A percentile compares a stretch with the other conserved stretches of the same genome.
These are phyloP conservation scores for Vigna nakashimae DNA, from an alignment of 306 rosid genomes.

Conservation along the genomic window DNA sequence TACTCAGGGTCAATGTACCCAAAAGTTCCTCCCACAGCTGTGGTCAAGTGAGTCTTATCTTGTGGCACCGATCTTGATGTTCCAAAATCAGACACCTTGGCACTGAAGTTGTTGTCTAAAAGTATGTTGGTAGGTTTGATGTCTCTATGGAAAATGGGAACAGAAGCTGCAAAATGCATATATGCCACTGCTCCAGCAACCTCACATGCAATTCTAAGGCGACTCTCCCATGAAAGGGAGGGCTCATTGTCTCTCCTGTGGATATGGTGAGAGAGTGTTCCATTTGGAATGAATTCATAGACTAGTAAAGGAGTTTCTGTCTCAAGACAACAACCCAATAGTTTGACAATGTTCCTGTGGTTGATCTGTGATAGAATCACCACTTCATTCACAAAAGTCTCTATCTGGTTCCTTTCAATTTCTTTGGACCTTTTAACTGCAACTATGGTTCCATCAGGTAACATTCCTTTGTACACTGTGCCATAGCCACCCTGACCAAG, in stretches of 20 bases:
- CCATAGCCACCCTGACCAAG: constrained; percentile 58
- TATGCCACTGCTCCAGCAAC: constrained; percentile 75
- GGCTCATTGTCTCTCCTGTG: constrained; percentile 41
- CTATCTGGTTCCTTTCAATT: constrained; percentile 48
- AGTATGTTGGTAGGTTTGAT: constrained; percentile 70
- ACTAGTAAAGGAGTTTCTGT: constrained; percentile 63
- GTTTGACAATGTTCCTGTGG: constrained; percentile 64
- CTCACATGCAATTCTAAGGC: constrained; percentile 64
- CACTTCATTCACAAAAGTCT: constrained; percentile 57
- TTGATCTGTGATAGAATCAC: constrained; percentile 61
- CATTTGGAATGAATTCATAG: constrained; percentile 66
- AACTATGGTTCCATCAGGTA: constrained; percentile 55
- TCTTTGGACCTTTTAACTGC: constrained; percentile 54
- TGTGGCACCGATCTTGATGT: constrained; percentile 63
- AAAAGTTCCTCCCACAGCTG: constrained; percentile 64
- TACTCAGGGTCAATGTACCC: constrained; percentile 68
- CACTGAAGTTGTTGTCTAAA: constrained; percentile 52
- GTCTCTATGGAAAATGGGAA: constrained; percentile 69
- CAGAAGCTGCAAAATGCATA: constrained; percentile 69
- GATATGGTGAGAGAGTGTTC: constrained; percentile 60
- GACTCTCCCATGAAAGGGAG: constrained; percentile 53
- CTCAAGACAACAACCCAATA: constrained; percentile 68
- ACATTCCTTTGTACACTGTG: constrained; percentile 54
- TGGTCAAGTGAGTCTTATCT: constrained; percentile 69
- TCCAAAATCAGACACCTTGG: constrained; percentile 61